Evolutionary conservation across 176 grass and related monocot genomes (phyloP).

Genomic region (Musa beccarii): DNA sequence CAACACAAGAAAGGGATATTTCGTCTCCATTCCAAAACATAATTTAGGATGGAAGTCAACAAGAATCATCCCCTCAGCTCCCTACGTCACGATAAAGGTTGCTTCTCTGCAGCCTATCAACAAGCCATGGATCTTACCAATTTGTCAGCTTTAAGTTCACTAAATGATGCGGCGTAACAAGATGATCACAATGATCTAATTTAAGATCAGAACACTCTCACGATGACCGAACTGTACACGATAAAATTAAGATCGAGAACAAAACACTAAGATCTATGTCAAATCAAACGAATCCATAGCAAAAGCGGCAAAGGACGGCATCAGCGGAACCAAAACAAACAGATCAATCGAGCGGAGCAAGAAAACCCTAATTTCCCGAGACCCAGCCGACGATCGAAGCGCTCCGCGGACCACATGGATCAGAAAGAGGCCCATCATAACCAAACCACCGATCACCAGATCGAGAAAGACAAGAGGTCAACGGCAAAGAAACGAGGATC

Average conservation of each 20-base stretch:
- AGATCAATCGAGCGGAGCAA: neutral
- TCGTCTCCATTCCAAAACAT: neutral
- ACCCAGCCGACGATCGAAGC: neutral
- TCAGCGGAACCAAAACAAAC: too few species aligned
- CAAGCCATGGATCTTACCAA: too few species aligned
- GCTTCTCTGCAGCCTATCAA: neutral
- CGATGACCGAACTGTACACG: neutral
- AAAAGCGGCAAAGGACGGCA: too few species aligned
- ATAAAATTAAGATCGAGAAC: neutral
- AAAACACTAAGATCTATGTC: too few species aligned
- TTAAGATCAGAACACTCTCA: neutral
- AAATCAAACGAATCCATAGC: too few species aligned
- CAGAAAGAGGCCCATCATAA: too few species aligned
- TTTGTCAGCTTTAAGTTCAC: too few species aligned
- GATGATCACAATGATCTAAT: neutral
- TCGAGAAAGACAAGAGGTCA: too few species aligned
- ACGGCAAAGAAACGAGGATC: neutral
- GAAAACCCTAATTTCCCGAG: neutral
- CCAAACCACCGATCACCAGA: neutral
- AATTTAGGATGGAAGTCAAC: neutral
- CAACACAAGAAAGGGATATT: neutral
- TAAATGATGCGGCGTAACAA: neutral
- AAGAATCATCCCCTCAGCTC: neutral
- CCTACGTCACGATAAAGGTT: neutral
- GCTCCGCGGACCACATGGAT: too few species aligned